Evolutionary conservation across 495 filamentous ascomycete genomes (phyloP), one percentile per base, ranked within the genome.

Genomic region (Xylaria grammica): DNA sequence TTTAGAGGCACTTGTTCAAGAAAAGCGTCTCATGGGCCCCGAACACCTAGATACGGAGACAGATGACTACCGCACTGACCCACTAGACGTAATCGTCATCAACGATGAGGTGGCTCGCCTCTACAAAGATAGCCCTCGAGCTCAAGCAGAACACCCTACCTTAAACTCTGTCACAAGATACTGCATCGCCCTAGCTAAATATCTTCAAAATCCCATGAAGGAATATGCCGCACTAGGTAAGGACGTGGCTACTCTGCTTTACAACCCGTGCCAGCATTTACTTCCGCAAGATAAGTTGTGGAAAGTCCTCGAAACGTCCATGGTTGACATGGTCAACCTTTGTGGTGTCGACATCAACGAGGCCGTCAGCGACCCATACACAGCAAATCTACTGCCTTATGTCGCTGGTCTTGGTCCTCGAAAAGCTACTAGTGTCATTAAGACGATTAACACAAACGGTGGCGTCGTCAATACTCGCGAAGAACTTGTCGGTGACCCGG

Each of bases 321-420:
- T 99, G 85, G 94, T 98, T 5, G 96, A 99, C 71, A 97, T 96
- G 87, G 95, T 99, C 68, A 99, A 99, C 74, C 84, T 99, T 10
- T 91, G 92, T 59, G 95, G 95, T 63, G 93, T 99, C 22, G 90
- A 97, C 66, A 87, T 98, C 70, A 97, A 97, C 69, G 93, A 97
- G 57, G 93, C 95, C 10, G 87, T 96, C 34, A 81, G 78, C 26
- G 90, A 97, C 69, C 71, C 84, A 1, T 90, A 93, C 69, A 89
- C 89, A 4, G 93, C 93, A 32, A 93, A 93, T 65, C 84, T 99
- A 7, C 82, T 99, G 11, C 95, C 92, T 10, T 98, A 94, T 70
- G 86, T 99, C 26, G 94, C 91, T 68, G 95, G 95, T 62, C 84
- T 99, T 34, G 95, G 95, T n/a, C 92, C 91, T 30, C 87, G 95